These are phyloP conservation scores for Penicillium rolfsii DNA, from an alignment of 2,329 filamentous ascomycete genomes.

Conservation along the genomic window DNA sequence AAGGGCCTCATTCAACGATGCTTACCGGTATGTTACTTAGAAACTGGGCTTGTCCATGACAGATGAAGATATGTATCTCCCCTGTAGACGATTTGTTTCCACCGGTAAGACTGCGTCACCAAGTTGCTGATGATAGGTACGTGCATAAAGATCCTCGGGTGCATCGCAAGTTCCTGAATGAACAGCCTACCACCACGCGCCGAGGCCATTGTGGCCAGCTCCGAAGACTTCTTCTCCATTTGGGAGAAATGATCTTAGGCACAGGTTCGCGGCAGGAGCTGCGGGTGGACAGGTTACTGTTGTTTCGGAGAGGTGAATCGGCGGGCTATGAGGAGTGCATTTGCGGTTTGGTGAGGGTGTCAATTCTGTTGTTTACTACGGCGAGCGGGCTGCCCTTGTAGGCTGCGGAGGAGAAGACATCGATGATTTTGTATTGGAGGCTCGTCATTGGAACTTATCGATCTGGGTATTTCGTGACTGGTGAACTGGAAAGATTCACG, in stretches of 20 bases:
- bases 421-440: not conserved
- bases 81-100: not conserved
- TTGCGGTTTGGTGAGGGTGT: not conserved
- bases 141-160: not conserved
- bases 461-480: not conserved
- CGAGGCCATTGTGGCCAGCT: not conserved
- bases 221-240: slow-evolving; percentile 2
- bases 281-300: not conserved
- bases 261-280: not conserved
- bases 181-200: not conserved
- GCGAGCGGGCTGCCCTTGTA: not conserved
- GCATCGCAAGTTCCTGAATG: not conserved
- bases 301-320: not conserved
- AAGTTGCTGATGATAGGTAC: not conserved
- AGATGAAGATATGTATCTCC: not conserved
- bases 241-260: not conserved
- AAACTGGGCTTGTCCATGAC: not conserved
- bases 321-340: not conserved
- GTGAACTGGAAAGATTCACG: not conserved
- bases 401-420: not conserved
- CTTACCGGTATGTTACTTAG: not conserved
- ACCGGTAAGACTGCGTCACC: not conserved
- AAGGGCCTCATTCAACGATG: not conserved
- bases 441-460: not conserved
- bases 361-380: not conserved